phyloP scores from a whole-genome alignment of 805 yeast species.

The Kodamaea neixiangensis region DNA sequence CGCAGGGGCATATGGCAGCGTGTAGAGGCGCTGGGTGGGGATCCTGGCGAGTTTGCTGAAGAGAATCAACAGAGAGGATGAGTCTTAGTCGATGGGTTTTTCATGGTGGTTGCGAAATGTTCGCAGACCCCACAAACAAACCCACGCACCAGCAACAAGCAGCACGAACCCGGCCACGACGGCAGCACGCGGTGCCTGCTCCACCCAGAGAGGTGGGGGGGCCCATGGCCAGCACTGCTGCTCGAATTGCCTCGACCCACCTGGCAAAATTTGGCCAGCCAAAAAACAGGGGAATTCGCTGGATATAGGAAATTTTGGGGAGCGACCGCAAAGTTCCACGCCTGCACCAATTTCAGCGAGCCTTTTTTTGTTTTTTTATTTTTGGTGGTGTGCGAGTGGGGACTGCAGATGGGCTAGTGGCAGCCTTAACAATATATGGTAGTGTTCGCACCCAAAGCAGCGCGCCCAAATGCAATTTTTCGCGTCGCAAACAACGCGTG shows the following conservation, averaged over 20 bases:
- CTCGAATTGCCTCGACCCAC: background rate
- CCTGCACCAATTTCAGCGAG: slow-evolving; percentile 2
- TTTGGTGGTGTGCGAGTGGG: background rate
- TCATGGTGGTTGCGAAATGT: slow-evolving; percentile 11
- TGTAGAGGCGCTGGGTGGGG: background rate
- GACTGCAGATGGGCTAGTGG: background rate
- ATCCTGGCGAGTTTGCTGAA: background rate
- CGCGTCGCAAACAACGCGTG: slow-evolving; percentile 5
- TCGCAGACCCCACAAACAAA: slow-evolving; percentile 5
- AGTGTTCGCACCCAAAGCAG: slow-evolving; percentile 3
- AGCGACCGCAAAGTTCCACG: slow-evolving; percentile 5
- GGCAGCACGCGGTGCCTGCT: background rate
- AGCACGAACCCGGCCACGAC: background rate
- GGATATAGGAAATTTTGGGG: slow-evolving; percentile 10
- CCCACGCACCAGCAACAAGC: background rate
- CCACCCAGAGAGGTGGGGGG: too few species aligned
- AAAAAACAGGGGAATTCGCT: slow-evolving; percentile 11
- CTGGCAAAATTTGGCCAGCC: background rate
- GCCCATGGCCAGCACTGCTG: background rate
- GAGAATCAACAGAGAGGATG: background rate
- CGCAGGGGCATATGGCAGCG: background rate
- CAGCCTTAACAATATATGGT: slow-evolving; percentile 7
- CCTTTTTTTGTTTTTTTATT: background rate
- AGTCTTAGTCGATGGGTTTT: background rate
- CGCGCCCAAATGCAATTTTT: slow-evolving; percentile 4